Conservation (phyloP, 768 basidiomycete species). For the Trametes villosa region DNA sequence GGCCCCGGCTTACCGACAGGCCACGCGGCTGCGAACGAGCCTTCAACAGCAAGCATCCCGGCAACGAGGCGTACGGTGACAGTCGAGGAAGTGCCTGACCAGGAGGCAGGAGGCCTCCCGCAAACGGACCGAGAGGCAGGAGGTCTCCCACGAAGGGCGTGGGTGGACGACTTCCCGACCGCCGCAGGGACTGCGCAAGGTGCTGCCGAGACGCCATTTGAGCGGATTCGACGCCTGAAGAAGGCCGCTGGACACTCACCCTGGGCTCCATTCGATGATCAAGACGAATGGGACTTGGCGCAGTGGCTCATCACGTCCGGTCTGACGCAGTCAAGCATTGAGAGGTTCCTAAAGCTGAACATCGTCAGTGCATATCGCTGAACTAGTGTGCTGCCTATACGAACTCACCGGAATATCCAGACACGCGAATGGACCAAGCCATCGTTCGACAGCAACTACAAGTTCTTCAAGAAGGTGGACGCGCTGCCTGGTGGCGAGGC, state of each 20-base stretch:
- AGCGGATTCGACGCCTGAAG: conserved; percentile 13
- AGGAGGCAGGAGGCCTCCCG: no score
- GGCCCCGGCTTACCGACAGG: no score
- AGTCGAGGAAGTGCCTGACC: no score
- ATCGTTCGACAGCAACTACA: conserved; percentile 26
- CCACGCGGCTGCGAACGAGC: no score
- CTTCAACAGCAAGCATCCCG: no score
- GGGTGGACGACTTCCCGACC: no score
- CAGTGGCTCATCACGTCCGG: conserved; percentile 39
- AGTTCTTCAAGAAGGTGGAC: conserved; percentile 29
- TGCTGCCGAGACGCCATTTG: conserved; percentile 27
- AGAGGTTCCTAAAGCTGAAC: conserved; percentile 38
- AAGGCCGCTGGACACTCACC: neutral
- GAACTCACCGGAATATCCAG: conserved; percentile 6
- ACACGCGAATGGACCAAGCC: conserved; percentile 8
- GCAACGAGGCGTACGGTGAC: no score
- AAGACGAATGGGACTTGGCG: conserved; percentile 40
- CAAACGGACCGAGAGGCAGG: no score
- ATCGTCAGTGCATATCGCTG: conserved; percentile 36
- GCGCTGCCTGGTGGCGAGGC: conserved; percentile 18
- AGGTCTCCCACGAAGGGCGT: no score
- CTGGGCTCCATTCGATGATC: conserved; percentile 33
- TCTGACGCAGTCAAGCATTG: conserved; percentile 30
- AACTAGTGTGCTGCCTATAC: no score
- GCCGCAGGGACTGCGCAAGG: no score